Evolutionary conservation across 2,329 filamentous ascomycete genomes (phyloP), one percentile per base, ranked within the genome.

Genomic region (Sarocladiaceae sp.): DNA sequence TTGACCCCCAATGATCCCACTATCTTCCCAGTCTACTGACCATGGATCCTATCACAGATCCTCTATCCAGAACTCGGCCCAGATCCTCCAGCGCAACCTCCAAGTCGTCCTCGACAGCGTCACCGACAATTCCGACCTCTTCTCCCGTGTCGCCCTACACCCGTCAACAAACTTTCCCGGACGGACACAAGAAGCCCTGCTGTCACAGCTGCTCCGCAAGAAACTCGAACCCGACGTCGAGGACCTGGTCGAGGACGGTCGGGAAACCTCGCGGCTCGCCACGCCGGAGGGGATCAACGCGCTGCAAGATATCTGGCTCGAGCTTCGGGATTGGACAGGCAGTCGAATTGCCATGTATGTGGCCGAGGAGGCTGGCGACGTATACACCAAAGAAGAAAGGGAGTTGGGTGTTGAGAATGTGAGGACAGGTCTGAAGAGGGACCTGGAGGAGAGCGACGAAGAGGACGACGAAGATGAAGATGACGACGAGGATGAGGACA

Each of bases 151-250:
- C 43, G 83, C 85, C 50, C 77, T 86, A 18, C 88, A 86, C 58
- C 88, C 88, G 0, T 80, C 82, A 11, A 85, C 87, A 2, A 81
- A 82, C 60, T 93, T 78, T 63, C 88, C 80, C 4, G 83, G 79
- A 29, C 82, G 76, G 53, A 82, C 75, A 4, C 80, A 87, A 47
- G 79, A 85, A 60, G 66, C 62, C 40, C 71, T 87, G 3, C 72
- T 91, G 1, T 72, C 77, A 20, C 78, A 83, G 54, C 70, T 95
- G 2, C 69, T 94, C 24, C 82, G 88, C 31, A 94, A 93, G 65
- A 93, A 93, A 60, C 74, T 89, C 40, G 88, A 93, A 52, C 86
- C 87, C 0, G 73, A 78, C 19, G 81, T 89, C 15, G 85, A 90
- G 58, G 79, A 82, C 46, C 82, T 83, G 66, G 80, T 91, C 20